Conservation (phyloP, 2,329 filamentous ascomycete genomes). For the Allantophomopsis cytisporea region DNA sequence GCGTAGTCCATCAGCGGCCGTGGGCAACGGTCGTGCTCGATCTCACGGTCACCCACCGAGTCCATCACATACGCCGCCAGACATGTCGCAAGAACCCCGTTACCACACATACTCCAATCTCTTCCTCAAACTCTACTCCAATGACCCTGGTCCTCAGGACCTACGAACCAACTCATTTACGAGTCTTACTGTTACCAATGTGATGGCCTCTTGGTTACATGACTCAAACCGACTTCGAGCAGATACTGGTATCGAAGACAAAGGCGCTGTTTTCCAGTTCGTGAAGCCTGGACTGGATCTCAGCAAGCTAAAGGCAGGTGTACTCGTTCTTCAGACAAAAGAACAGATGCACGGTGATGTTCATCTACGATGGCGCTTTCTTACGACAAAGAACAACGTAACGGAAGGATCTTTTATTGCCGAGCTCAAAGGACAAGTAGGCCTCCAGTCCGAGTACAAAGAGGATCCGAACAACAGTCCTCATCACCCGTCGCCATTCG, state of each 20-base stretch:
- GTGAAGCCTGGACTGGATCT: conserved; percentile 16
- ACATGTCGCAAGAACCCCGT: conserved; percentile 45
- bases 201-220: conserved; percentile 65
- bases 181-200: conserved; percentile 60
- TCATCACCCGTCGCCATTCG: conserved; percentile 54
- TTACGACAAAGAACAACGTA: conserved; percentile 31
- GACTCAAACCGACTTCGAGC: conserved; percentile 55
- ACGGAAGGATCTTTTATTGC: conserved; percentile 44
- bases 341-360: conserved; percentile 15
- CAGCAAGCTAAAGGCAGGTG: conserved; percentile 13
- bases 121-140: conserved; percentile 63
- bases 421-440: conserved; percentile 68
- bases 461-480: conserved; percentile 51
- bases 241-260: conserved; percentile 50
- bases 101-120: conserved; percentile 60
- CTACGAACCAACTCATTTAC: conserved; percentile 65
- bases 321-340: conserved; percentile 14
- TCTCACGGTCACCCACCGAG: conserved; percentile 49
- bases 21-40: conserved; percentile 46
- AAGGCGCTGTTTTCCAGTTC: conserved; percentile 49
- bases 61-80: conserved; percentile 63
- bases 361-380: conserved; percentile 56
- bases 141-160: conserved; percentile 41
- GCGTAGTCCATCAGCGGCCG: conserved; percentile 47
- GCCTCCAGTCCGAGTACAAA: conserved; percentile 61